These are phyloP conservation scores for Barnettozyma siamensis DNA, from an alignment of 805 yeast genomes.

Conservation along the genomic window DNA sequence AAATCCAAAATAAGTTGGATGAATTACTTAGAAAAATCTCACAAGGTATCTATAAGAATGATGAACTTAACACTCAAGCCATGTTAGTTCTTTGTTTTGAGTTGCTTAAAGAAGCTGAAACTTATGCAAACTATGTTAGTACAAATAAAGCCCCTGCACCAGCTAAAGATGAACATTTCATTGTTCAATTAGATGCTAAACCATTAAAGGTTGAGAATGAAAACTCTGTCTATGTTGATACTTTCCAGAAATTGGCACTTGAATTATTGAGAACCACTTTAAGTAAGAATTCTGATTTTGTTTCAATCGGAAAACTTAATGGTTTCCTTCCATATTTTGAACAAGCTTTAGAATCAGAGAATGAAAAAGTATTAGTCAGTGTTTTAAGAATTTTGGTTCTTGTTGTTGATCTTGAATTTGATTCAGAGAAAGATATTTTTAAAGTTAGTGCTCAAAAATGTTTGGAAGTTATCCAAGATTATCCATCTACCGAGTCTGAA, in stretches of 20 bases:
- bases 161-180: conserved; percentile 53
- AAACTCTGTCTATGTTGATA: conserved; percentile 47
- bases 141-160: conserved; percentile 4
- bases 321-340: conserved; percentile 75
- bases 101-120: conserved; percentile 50
- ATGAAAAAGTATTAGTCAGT: conserved; percentile 72
- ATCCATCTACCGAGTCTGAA: conserved; percentile 73
- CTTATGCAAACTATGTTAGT: conserved; percentile 8
- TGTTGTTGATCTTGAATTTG: conserved; percentile 56
- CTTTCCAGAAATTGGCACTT: conserved; percentile 69
- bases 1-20: conserved; percentile 67
- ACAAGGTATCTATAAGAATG: conserved; percentile 72
- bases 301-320: conserved; percentile 53
- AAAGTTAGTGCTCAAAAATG: conserved; percentile 56
- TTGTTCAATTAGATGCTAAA: conserved; percentile 66
- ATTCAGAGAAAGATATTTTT: conserved; percentile 44
- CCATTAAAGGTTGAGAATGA: conserved; percentile 49
- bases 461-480: conserved; percentile 60
- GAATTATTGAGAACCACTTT: conserved; percentile 72
- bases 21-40: conserved; percentile 74
- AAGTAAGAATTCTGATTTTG: conserved; percentile 52
- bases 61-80: conserved; percentile 48
- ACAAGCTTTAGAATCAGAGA: conserved; percentile 52
- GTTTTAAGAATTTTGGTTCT: conserved; percentile 58
- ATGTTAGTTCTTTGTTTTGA: conserved; percentile 71